A percentile compares a stretch with the other conserved stretches of the same genome.
Conservation (phyloP, 139 green algal genomes). For the Volvox reticuliferus region DNA sequence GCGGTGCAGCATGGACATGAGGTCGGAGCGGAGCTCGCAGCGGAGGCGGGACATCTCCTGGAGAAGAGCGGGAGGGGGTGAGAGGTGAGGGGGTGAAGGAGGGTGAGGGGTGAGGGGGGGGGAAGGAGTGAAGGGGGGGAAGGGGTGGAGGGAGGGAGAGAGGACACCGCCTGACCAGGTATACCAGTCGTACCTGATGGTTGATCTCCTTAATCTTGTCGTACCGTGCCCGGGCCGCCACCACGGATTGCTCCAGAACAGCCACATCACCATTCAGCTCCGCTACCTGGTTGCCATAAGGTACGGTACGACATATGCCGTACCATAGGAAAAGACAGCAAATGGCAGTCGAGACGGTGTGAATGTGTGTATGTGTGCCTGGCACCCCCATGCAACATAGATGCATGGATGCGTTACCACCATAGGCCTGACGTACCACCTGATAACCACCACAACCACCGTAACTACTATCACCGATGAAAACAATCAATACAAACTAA, state of each 20-base stretch:
- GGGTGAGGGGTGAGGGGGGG: constrained; percentile 27
- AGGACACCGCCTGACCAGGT: background rate
- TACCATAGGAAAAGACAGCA: too few species aligned
- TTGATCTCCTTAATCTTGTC: constrained; percentile 70
- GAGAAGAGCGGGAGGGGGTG: background rate
- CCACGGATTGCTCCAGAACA: constrained; percentile 63
- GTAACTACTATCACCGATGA: too few species aligned
- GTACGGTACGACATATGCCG: too few species aligned
- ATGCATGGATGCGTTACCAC: too few species aligned
- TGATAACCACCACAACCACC: too few species aligned
- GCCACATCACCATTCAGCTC: constrained; percentile 65
- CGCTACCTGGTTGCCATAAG: constrained; percentile 1
- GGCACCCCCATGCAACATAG: too few species aligned
- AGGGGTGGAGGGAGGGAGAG: background rate
- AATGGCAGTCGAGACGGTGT: background rate
- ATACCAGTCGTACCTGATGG: constrained; percentile 22
- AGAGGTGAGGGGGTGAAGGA: constrained; percentile 14
- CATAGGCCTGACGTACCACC: too few species aligned
- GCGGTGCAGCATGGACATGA: constrained; percentile 36
- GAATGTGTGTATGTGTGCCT: background rate
- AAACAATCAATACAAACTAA: too few species aligned
- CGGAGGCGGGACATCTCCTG: constrained; percentile 56
- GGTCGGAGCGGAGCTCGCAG: constrained; percentile 41
- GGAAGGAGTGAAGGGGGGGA: background rate
- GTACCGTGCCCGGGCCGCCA: constrained; percentile 66